Evolutionary conservation across 2,329 filamentous ascomycete species (phyloP).

Genomic region (Aspergillus bombycis): DNA sequence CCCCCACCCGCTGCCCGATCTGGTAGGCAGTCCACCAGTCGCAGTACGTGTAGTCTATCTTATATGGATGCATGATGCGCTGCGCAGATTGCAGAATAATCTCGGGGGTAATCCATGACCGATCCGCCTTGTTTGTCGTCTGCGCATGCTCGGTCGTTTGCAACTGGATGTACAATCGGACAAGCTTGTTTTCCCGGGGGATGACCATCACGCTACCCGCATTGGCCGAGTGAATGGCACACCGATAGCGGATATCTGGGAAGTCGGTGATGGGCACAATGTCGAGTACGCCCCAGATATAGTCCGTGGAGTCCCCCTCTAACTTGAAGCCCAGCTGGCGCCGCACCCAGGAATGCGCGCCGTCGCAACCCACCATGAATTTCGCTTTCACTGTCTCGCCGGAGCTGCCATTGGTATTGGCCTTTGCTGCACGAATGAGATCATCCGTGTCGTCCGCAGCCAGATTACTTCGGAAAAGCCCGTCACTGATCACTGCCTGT

Average conservation of each 20-base stretch:
- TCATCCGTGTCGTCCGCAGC: constrained; percentile 61
- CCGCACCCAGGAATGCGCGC: constrained; percentile 68
- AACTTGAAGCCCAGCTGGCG: constrained; percentile 60
- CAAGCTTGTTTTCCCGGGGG: constrained; percentile 64
- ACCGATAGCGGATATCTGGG: constrained; percentile 61
- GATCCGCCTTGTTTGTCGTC: constrained; percentile 54
- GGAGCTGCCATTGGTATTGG: constrained; percentile 27
- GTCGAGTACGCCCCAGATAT: constrained; percentile 54
- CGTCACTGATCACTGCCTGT: constrained; percentile 48
- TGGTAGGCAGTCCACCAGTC: constrained; percentile 72
- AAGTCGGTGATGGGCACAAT: constrained; percentile 61
- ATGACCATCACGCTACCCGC: constrained; percentile 67
- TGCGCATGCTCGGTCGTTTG: constrained; percentile 43
- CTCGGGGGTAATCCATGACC: constrained; percentile 65
- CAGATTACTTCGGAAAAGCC: constrained; percentile 65
- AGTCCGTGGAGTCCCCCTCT: constrained; percentile 56
- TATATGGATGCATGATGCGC: constrained; percentile 69
- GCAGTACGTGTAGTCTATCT: constrained; percentile 64
- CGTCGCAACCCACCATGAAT: constrained; percentile 70
- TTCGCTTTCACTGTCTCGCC: constrained; percentile 54
- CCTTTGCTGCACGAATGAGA: constrained; percentile 38
- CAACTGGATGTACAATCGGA: constrained; percentile 68
- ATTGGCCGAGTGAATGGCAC: constrained; percentile 60
- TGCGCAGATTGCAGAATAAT: constrained; percentile 65
- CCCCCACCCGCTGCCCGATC: constrained; percentile 67